Conservation (phyloP, 768 basidiomycete genomes). For the Boletus pseudo-olivaceus region DNA sequence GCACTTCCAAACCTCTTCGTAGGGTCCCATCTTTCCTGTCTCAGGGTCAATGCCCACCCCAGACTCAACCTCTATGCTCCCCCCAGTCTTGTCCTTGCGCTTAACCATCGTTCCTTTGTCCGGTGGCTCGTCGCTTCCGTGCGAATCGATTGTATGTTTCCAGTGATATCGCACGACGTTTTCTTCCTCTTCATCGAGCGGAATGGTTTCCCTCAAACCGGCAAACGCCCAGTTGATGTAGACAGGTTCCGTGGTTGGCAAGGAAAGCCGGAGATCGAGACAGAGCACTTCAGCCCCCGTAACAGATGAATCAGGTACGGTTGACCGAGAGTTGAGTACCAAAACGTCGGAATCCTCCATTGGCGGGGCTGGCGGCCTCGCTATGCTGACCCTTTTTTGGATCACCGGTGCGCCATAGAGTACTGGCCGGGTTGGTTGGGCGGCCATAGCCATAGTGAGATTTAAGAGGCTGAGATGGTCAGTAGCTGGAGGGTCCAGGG, state of each 20-base stretch:
- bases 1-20: constrained; percentile 23
- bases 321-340: constrained; percentile 19
- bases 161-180: constrained; percentile 13
- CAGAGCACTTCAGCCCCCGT: constrained; percentile 7
- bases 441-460: background rate
- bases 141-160: constrained; percentile 17
- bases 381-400: constrained; percentile 10
- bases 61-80: constrained; percentile 14
- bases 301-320: background rate
- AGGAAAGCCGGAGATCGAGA: constrained; percentile 18
- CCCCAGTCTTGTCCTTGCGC: constrained; percentile 1
- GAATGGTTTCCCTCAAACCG: constrained; percentile 10
- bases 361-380: constrained; percentile 7
- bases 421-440: background rate
- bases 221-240: constrained; percentile 15
- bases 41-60: constrained; percentile 11
- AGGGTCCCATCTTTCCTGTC: constrained; percentile 13
- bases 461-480: background rate
- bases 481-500: background rate
- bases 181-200: background rate
- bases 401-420: constrained; percentile 11
- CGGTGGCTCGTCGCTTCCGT: constrained; percentile 4
- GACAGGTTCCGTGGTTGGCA: background rate
- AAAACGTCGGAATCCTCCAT: constrained; percentile 19
- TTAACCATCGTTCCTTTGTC: constrained; percentile 14